Evolutionary conservation across 129 eudicot species (phyloP).

Genomic region (Pulicaria dysenterica): DNA sequence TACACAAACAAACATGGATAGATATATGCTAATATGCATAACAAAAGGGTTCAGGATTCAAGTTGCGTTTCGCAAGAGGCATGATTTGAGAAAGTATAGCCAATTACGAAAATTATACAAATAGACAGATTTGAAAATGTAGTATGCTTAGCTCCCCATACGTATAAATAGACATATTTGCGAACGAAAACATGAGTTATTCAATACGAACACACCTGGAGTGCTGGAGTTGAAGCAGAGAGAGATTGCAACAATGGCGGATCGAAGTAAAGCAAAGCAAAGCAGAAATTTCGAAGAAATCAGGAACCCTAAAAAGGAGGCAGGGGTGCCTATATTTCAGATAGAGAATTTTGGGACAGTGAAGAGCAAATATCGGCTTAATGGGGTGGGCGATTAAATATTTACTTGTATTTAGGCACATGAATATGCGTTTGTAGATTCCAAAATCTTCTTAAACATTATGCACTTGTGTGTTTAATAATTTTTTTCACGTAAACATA

Average conservation of each 20-base stretch:
- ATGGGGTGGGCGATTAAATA: conserved; percentile 24
- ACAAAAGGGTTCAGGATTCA: conserved; percentile 9
- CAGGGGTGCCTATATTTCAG: conserved; percentile 15
- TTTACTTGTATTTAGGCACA: neutral
- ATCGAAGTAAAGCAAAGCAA: neutral
- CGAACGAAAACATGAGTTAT: neutral
- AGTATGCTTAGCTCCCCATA: conserved; percentile 3
- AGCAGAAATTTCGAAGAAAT: conserved; percentile 36
- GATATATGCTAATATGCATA: neutral
- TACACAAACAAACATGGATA: conserved; percentile 15
- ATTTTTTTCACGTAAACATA: too few relatives aligned
- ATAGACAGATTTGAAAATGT: conserved; percentile 5
- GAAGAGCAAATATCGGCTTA: conserved; percentile 24
- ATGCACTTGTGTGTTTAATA: too few relatives aligned
- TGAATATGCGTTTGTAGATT: too few relatives aligned
- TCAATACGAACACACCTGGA: conserved; percentile 6
- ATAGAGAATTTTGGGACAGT: conserved; percentile 25
- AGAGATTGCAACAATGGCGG: conserved; percentile 29
- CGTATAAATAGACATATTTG: neutral
- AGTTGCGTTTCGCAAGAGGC: neutral
- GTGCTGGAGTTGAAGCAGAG: conserved; percentile 15
- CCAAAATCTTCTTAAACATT: too few relatives aligned
- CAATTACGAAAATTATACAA: neutral
- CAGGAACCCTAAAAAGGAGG: conserved; percentile 32
- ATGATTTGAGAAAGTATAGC: neutral